Conservation (phyloP, 306 rosid species). For the Corylus avellana region DNA sequence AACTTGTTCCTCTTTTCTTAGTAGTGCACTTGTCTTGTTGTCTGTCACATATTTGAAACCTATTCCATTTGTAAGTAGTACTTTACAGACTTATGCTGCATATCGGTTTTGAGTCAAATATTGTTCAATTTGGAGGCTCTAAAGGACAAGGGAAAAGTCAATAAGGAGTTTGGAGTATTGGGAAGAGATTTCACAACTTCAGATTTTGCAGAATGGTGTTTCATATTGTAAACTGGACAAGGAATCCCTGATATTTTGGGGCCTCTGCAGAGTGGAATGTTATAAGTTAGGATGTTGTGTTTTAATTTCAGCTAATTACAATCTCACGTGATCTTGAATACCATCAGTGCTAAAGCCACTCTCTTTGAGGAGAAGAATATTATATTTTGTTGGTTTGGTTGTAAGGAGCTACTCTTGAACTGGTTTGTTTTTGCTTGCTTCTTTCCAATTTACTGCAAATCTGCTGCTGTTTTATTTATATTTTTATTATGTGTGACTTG, state of each 20-base stretch:
- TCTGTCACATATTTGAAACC: neutral
- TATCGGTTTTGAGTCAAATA: neutral
- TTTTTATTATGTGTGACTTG: constrained; percentile 32
- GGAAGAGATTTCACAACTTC: neutral
- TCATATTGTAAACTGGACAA: neutral
- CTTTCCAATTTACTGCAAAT: constrained; percentile 5
- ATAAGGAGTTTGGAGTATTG: neutral
- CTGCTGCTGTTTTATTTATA: constrained; percentile 19
- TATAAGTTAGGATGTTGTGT: neutral
- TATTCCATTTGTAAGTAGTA: neutral
- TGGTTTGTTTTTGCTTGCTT: constrained; percentile 11
- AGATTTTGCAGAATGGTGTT: neutral
- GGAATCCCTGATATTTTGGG: neutral
- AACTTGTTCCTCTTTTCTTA: neutral
- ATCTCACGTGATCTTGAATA: neutral
- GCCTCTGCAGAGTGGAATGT: neutral
- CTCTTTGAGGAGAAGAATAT: neutral
- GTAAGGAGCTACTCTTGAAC: constrained; percentile 11
- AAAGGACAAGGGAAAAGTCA: neutral
- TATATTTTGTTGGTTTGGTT: neutral
- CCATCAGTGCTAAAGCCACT: neutral
- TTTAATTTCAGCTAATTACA: neutral
- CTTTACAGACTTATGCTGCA: neutral
- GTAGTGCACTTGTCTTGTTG: neutral
- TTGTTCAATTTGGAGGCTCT: neutral